Conservation (phyloP, 1,284 basidiomycete species). For the Laetiporus sulphureus region DNA sequence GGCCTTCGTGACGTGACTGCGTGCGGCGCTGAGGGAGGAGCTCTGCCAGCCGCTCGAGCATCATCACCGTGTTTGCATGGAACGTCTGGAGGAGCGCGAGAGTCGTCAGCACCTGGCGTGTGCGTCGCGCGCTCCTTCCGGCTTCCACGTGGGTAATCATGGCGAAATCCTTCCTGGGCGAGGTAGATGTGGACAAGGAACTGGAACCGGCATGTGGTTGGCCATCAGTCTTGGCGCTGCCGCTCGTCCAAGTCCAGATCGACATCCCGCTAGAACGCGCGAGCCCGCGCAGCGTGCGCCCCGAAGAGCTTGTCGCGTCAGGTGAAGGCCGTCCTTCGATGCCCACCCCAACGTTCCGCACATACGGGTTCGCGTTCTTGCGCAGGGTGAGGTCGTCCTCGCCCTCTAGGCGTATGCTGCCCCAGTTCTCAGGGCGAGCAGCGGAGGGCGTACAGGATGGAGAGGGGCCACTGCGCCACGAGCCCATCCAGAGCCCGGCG, state of each 20-base stretch:
- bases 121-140: constrained; percentile 20
- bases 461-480: constrained; percentile 47
- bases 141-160: constrained; percentile 24
- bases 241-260: constrained; percentile 18
- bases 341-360: constrained; percentile 58
- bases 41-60: constrained; percentile 52
- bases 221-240: constrained; percentile 2
- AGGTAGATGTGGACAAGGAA: constrained; percentile 8
- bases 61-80: constrained; percentile 61
- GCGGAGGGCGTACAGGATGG: constrained; percentile 40
- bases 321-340: constrained; percentile 47
- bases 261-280: constrained; percentile 22
- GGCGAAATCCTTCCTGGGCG: constrained; percentile 10
- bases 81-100: constrained; percentile 66
- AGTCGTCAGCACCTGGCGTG: constrained; percentile 51
- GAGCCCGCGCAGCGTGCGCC: constrained; percentile 13
- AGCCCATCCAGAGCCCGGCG: constrained; percentile 68
- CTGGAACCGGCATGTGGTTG: constrained; percentile 5
- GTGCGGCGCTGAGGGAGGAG: constrained; percentile 32
- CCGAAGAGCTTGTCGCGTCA: constrained; percentile 9
- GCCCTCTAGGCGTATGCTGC: constrained; percentile 50
- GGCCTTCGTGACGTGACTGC: constrained; percentile 11
- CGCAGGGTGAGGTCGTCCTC: constrained; percentile 35
- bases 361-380: constrained; percentile 24
- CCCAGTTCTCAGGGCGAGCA: constrained; percentile 42